Evolutionary conservation across 1,284 basidiomycete species (phyloP).

Genomic region (Xerocomus nothofagi): DNA sequence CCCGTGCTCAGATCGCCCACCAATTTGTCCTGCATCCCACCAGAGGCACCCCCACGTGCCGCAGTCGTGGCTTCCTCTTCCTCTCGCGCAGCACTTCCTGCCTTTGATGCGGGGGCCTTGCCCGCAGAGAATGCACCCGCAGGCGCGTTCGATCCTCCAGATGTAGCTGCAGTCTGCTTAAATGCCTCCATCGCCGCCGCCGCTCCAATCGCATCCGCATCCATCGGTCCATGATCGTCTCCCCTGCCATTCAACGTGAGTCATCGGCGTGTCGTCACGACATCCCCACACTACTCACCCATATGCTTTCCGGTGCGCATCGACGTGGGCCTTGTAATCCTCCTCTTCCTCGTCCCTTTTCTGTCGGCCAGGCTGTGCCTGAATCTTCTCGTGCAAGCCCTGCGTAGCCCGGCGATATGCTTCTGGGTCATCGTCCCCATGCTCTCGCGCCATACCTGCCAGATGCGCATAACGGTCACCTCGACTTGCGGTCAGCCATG

Average conservation of each 20-base stretch:
- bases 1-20: slow-evolving; percentile 16
- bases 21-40: slow-evolving; percentile 35
- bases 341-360: slow-evolving; percentile 6
- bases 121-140: slow-evolving; percentile 19
- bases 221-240: slow-evolving; percentile 32
- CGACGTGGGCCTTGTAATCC: slow-evolving; percentile 20
- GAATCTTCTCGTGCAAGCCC: slow-evolving; percentile 24
- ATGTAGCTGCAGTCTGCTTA: slow-evolving; percentile 26
- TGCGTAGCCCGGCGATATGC: slow-evolving; percentile 24
- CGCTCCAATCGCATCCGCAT: slow-evolving; percentile 25
- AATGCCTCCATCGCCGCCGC: slow-evolving; percentile 35
- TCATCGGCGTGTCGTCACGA: background rate
- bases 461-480: slow-evolving; percentile 24
- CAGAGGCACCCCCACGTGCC: slow-evolving; percentile 3
- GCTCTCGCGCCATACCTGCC: slow-evolving; percentile 20
- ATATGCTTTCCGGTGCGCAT: slow-evolving; percentile 35
- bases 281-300: slow-evolving; percentile 21
- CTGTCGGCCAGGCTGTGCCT: slow-evolving; percentile 7
- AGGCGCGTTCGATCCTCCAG: slow-evolving; percentile 12
- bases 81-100: background rate
- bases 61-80: slow-evolving; percentile 2
- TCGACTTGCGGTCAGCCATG: slow-evolving; percentile 18
- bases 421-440: slow-evolving; percentile 23
- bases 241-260: slow-evolving; percentile 12
- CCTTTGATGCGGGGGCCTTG: slow-evolving; percentile 1